These are phyloP conservation scores for Cutaneotrichosporon daszewskae DNA, from an alignment of 1,284 basidiomycete genomes.

Conservation along the genomic window DNA sequence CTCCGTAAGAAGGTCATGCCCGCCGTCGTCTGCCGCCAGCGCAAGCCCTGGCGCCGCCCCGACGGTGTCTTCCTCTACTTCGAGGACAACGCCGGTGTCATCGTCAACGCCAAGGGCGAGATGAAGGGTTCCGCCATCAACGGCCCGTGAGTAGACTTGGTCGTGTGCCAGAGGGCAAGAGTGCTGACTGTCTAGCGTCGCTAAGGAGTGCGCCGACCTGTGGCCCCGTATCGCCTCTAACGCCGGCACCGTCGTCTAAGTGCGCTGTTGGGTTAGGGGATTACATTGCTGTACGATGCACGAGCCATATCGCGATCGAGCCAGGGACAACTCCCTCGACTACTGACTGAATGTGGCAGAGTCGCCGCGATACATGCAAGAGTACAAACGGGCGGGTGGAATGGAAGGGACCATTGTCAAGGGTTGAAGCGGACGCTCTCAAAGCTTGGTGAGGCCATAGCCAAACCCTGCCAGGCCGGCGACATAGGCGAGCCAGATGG, in stretches of 20 bases:
- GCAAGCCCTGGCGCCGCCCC: conserved; percentile 95
- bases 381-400: neutral
- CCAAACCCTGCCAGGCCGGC: conserved; percentile 41
- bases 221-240: conserved; percentile 99
- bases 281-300: conserved; percentile 23
- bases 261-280: conserved; percentile 10
- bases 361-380: too few relatives aligned
- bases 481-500: conserved; percentile 34
- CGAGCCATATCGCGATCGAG: conserved; percentile 14
- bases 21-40: conserved; percentile 92
- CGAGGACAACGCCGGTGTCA: conserved; percentile 92
- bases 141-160: conserved; percentile 59
- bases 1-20: conserved; percentile 99
- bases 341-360: too few relatives aligned
- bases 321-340: too few relatives aligned
- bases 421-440: neutral
- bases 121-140: conserved; percentile 99
- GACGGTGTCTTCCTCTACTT: conserved; percentile 99
- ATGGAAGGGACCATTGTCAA: neutral
- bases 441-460: conserved; percentile 12
- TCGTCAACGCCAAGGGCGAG: conserved; percentile 98
- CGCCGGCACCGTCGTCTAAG: conserved; percentile 90
- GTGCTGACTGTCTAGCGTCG: conserved; percentile 30
- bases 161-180: conserved; percentile 60
- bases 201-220: conserved; percentile 68